Conservation (phyloP, 2,329 filamentous ascomycete genomes). For the Penicillium crustosum region DNA sequence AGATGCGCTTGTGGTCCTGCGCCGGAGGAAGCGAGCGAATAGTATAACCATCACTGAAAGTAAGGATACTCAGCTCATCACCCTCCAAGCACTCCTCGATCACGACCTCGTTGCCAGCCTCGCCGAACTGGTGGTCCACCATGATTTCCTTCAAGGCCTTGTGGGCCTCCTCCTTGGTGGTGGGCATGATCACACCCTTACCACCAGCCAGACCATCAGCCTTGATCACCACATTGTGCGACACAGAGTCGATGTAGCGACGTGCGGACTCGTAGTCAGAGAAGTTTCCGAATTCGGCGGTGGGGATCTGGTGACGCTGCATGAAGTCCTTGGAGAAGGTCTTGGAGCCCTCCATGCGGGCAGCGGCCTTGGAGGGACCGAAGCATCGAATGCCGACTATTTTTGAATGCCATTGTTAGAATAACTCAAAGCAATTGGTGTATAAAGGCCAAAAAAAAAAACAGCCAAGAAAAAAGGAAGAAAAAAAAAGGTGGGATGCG, state of each 20-base stretch:
- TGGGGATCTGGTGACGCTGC: slow-evolving; percentile 85
- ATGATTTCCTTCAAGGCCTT: slow-evolving; percentile 84
- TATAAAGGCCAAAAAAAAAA: neutral
- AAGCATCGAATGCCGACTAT: slow-evolving; percentile 74
- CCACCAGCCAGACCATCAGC: slow-evolving; percentile 88
- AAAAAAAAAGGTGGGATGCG: neutral
- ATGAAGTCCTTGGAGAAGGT: slow-evolving; percentile 98
- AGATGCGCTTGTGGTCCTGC: slow-evolving; percentile 95
- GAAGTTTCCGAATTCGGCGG: slow-evolving; percentile 89
- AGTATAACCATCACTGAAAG: slow-evolving; percentile 85
- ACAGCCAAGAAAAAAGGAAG: neutral
- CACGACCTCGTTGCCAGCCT: slow-evolving; percentile 85
- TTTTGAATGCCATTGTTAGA: slow-evolving; percentile 9
- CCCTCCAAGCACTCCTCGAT: slow-evolving; percentile 92
- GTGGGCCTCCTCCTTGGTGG: slow-evolving; percentile 77
- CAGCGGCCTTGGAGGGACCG: slow-evolving; percentile 79
- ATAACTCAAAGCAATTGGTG: neutral
- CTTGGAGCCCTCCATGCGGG: slow-evolving; percentile 93
- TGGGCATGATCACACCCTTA: slow-evolving; percentile 90
- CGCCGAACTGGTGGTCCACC: slow-evolving; percentile 81
- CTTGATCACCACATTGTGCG: slow-evolving; percentile 85
- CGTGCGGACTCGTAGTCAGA: slow-evolving; percentile 69
- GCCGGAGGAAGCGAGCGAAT: slow-evolving; percentile 83
- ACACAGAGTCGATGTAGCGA: slow-evolving; percentile 69
- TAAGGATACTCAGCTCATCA: slow-evolving; percentile 87